phyloP scores from a whole-genome alignment of 2,329 filamentous ascomycete species.

The Aspergillus clavatus region DNA sequence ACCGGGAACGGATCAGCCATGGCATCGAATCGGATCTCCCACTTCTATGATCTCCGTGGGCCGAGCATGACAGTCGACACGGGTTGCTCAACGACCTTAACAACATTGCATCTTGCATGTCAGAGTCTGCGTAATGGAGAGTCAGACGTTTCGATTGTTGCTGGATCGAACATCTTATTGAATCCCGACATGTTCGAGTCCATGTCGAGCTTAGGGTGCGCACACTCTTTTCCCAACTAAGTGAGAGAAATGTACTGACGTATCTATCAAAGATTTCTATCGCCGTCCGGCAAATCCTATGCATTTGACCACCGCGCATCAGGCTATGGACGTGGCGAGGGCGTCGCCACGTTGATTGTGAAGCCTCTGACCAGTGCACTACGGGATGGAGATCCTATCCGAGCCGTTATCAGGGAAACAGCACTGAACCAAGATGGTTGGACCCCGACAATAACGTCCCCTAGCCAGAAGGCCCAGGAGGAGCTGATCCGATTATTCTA shows the following conservation, averaged over 20 bases:
- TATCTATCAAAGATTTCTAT: slow-evolving; percentile 38
- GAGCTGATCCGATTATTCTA: slow-evolving; percentile 36
- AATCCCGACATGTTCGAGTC: too few relatives aligned
- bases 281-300: slow-evolving; percentile 28
- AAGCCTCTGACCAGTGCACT: slow-evolving; percentile 29
- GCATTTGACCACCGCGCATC: slow-evolving; percentile 30
- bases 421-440: slow-evolving; percentile 28
- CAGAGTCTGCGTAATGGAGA: slow-evolving; percentile 27
- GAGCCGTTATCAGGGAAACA: slow-evolving; percentile 30
- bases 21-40: slow-evolving; percentile 21
- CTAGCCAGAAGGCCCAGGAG: slow-evolving; percentile 34
- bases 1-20: slow-evolving; percentile 20
- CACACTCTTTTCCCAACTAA: too few relatives aligned
- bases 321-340: slow-evolving; percentile 35
- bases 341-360: slow-evolving; percentile 28
- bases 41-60: slow-evolving; percentile 24
- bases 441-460: slow-evolving; percentile 40
- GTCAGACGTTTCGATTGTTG: too few relatives aligned
- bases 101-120: slow-evolving; percentile 37
- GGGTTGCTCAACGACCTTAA: slow-evolving; percentile 39
- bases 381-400: slow-evolving; percentile 31
- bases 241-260: too few relatives aligned
- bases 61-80: slow-evolving; percentile 37
- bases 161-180: too few relatives aligned
- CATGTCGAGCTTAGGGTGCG: too few relatives aligned